Conservation (phyloP, 345 rosid genomes). For the Corymbia maculata region DNA sequence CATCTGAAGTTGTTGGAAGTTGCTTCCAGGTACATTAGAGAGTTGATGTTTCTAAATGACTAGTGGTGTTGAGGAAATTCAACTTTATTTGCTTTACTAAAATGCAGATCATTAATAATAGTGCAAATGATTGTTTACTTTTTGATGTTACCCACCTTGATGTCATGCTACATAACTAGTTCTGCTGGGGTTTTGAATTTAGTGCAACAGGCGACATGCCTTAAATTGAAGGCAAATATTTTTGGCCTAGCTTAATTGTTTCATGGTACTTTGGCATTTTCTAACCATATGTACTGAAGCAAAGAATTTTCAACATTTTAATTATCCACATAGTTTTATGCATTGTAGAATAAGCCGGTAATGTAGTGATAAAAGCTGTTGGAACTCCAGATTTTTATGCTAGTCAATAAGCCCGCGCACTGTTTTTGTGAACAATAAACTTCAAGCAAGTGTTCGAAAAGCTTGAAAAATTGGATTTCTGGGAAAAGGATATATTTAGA, state of each 20-base stretch:
- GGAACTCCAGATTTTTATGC: neutral
- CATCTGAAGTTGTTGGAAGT: slow-evolving; percentile 87
- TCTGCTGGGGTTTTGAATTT: neutral
- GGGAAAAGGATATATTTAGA: neutral
- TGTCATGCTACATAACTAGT: neutral
- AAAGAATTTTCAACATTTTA: neutral
- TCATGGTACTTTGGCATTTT: neutral
- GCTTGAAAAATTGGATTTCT: neutral
- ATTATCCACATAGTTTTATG: neutral
- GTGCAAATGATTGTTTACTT: neutral
- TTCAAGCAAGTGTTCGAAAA: neutral
- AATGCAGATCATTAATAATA: neutral
- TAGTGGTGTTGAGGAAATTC: neutral
- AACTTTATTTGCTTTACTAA: neutral
- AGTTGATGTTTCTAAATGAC: neutral
- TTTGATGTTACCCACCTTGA: neutral
- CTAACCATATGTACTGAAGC: neutral
- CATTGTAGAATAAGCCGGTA: neutral
- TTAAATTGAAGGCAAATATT: neutral
- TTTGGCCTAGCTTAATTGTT: neutral
- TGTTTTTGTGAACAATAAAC: neutral
- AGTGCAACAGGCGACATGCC: neutral
- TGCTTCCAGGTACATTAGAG: slow-evolving; percentile 55
- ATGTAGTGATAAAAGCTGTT: neutral
- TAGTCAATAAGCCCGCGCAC: neutral